Evolutionary conservation across 495 filamentous ascomycete genomes (phyloP).

Genomic region (Lepidopterella palustris): DNA sequence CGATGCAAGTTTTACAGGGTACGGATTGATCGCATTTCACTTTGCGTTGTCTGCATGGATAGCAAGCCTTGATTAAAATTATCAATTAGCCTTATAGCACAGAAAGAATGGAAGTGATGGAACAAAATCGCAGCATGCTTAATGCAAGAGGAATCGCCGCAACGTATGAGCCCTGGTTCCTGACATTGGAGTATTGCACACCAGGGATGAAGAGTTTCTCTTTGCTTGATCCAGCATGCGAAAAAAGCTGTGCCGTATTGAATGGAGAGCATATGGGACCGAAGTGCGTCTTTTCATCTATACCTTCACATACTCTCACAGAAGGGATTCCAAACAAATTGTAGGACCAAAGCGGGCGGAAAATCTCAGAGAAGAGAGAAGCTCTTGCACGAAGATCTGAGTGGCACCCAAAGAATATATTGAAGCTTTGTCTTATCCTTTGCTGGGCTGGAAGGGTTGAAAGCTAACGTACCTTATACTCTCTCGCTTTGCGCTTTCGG

Average conservation of each 20-base stretch:
- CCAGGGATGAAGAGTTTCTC: too few relatives aligned
- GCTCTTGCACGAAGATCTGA: not conserved
- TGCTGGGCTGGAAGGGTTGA: not conserved
- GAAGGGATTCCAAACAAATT: not conserved
- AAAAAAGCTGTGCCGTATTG: too few relatives aligned
- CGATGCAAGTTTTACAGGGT: conserved; percentile 32
- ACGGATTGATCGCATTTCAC: conserved; percentile 33
- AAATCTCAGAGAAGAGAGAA: not conserved
- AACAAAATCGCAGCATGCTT: not conserved
- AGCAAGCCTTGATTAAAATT: conserved; percentile 29
- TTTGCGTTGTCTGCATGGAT: conserved; percentile 40
- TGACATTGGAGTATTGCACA: too few relatives aligned
- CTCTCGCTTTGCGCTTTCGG: conserved; percentile 38
- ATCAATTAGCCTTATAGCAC: not conserved
- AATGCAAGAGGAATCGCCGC: not conserved
- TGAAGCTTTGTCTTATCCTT: not conserved
- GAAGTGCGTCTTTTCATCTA: too few relatives aligned
- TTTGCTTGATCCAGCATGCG: too few relatives aligned
- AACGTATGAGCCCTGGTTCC: too few relatives aligned
- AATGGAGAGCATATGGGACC: too few relatives aligned
- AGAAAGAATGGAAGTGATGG: not conserved
- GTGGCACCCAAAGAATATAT: not conserved
- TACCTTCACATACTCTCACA: too few relatives aligned
- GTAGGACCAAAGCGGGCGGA: not conserved
- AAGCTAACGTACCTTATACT: conserved; percentile 32